Conservation (phyloP, 2,329 filamentous ascomycete species). For the Pseudocercospora crystallina region DNA sequence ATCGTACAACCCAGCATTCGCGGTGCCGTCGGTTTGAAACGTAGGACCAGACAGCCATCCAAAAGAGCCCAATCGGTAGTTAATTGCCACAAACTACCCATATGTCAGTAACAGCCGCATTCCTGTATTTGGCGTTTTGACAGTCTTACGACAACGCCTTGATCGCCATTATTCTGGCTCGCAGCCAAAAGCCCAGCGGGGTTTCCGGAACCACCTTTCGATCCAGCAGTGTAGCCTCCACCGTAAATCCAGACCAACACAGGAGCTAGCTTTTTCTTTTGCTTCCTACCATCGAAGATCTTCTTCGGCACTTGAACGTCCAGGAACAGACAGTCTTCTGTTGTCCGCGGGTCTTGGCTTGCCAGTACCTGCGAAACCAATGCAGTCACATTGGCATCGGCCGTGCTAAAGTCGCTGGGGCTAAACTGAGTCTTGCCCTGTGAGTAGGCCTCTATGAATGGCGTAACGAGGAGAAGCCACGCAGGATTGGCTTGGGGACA, state of each 20-base stretch:
- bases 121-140: no score
- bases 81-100: constrained; percentile 34
- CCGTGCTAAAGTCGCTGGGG: neutral
- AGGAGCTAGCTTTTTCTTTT: constrained; percentile 33
- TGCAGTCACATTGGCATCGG: neutral
- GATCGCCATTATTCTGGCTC: neutral
- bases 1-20: constrained; percentile 54
- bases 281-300: constrained; percentile 29
- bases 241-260: constrained; percentile 48
- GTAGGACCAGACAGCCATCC: constrained; percentile 49
- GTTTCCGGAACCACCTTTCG: constrained; percentile 38
- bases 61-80: constrained; percentile 51
- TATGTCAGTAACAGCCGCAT: no score
- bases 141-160: neutral
- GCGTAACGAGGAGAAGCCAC: constrained; percentile 41
- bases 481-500: constrained; percentile 47
- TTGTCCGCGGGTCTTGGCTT: constrained; percentile 31
- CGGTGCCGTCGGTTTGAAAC: constrained; percentile 43
- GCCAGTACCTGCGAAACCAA: neutral
- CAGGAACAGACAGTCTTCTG: constrained; percentile 43
- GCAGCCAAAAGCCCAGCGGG: constrained; percentile 30
- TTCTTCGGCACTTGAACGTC: constrained; percentile 39
- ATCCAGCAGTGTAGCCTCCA: constrained; percentile 44
- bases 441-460: constrained; percentile 36
- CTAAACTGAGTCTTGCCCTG: constrained; percentile 15